Evolutionary conservation across 1,284 basidiomycete species (phyloP).

Genomic region (Inonotus hispidus): DNA sequence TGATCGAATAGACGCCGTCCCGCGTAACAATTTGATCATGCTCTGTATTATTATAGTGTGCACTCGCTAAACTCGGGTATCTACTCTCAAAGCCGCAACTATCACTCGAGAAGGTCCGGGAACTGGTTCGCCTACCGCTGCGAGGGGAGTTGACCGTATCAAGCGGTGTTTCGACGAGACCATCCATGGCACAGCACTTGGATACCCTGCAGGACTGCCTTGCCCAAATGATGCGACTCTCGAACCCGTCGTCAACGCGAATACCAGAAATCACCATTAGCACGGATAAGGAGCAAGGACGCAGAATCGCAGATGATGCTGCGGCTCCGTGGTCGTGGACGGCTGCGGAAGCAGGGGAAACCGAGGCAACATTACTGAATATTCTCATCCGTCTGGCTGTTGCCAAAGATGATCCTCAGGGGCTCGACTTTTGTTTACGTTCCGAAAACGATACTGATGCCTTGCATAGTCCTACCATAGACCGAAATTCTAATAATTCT

Average conservation of each 20-base stretch:
- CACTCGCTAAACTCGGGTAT: constrained; percentile 84
- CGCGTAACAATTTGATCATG: constrained; percentile 8
- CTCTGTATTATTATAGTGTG: constrained; percentile 50
- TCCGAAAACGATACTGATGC: constrained; percentile 24
- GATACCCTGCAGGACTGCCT: constrained; percentile 61
- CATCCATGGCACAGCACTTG: constrained; percentile 43
- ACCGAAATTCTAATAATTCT: constrained; percentile 15
- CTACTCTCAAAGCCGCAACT: constrained; percentile 83
- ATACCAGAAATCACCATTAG: constrained; percentile 43
- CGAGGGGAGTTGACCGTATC: constrained; percentile 81
- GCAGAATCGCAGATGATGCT: constrained; percentile 39
- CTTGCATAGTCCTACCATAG: constrained; percentile 18
- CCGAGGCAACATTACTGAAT: constrained; percentile 65
- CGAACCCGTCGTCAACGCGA: constrained; percentile 27
- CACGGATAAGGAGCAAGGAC: constrained; percentile 25
- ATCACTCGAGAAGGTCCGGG: constrained; percentile 59
- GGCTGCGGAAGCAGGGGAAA: constrained; percentile 60
- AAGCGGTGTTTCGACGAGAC: constrained; percentile 31
- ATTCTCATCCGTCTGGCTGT: constrained; percentile 75
- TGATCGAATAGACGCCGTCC: background rate
- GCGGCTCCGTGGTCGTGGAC: constrained; percentile 75
- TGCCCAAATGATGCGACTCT: constrained; percentile 62
- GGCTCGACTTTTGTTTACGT: constrained; percentile 52
- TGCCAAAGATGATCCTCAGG: constrained; percentile 58
- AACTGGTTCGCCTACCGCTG: constrained; percentile 73